A percentile compares a stretch with the other conserved stretches of the same genome.
Evolutionary conservation across 495 filamentous ascomycete species (phyloP).

Genomic region (Mycothermus thermophilus): DNA sequence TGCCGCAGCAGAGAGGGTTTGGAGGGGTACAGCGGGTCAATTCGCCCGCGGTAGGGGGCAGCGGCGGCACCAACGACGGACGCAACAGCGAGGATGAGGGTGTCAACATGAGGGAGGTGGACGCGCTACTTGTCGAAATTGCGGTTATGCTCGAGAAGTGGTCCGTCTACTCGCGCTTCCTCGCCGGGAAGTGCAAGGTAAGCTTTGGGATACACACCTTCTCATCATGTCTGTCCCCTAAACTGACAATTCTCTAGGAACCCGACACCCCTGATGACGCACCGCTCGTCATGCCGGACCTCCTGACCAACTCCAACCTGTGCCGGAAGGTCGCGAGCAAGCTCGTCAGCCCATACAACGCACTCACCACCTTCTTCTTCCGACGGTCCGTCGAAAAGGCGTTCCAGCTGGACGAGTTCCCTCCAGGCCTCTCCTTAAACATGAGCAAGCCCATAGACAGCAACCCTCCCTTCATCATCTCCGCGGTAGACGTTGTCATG

Average conservation of each 20-base stretch:
- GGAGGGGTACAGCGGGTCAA: slow-evolving; percentile 36
- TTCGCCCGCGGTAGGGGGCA: slow-evolving; percentile 53
- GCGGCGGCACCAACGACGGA: slow-evolving; percentile 31
- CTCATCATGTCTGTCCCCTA: slow-evolving; percentile 11
- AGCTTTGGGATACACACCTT: slow-evolving; percentile 11
- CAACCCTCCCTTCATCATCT: slow-evolving; percentile 83
- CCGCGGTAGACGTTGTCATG: slow-evolving; percentile 96
- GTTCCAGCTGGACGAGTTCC: slow-evolving; percentile 95
- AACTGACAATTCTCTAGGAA: slow-evolving; percentile 19
- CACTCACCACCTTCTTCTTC: slow-evolving; percentile 89
- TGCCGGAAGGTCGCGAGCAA: slow-evolving; percentile 58
- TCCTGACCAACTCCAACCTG: slow-evolving; percentile 62
- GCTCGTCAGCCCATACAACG: slow-evolving; percentile 65
- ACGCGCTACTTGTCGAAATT: slow-evolving; percentile 71
- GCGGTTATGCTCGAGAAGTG: slow-evolving; percentile 84
- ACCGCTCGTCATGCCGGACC: slow-evolving; percentile 46
- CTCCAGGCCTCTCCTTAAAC: slow-evolving; percentile 61
- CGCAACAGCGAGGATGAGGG: slow-evolving; percentile 68
- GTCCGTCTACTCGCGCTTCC: slow-evolving; percentile 82
- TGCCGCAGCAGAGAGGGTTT: slow-evolving; percentile 49
- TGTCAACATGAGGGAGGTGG: slow-evolving; percentile 89
- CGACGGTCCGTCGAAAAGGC: slow-evolving; percentile 91
- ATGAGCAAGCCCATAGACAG: slow-evolving; percentile 48
- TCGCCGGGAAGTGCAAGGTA: slow-evolving; percentile 72
- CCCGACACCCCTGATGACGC: slow-evolving; percentile 29